These are phyloP conservation scores for Pythium vanterpoolii DNA, from an alignment of 352 stramenopile genomes.

Conservation along the genomic window DNA sequence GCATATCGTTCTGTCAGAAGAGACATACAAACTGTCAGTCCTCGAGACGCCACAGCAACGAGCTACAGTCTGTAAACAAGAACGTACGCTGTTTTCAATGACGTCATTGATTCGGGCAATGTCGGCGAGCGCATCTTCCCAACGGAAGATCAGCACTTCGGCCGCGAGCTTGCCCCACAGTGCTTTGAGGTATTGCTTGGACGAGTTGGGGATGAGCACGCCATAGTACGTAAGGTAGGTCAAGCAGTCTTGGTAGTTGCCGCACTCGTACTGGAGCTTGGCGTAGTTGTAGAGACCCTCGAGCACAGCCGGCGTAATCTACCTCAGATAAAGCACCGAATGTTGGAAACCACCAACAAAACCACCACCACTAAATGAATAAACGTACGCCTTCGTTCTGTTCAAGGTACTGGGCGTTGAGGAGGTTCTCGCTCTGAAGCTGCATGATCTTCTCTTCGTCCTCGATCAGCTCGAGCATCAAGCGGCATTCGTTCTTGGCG, in stretches of 20 bases:
- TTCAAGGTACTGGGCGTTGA: conserved; percentile 78
- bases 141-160: conserved; percentile 96
- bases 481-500: conserved; percentile 69
- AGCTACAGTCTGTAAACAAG: neutral
- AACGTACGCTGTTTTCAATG: conserved; percentile 90
- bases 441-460: conserved; percentile 87
- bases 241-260: conserved; percentile 93
- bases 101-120: conserved; percentile 93
- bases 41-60: no score
- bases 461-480: conserved; percentile 80
- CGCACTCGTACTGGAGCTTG: conserved; percentile 97
- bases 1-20: conserved; percentile 52
- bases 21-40: conserved; percentile 2
- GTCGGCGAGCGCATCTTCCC: conserved; percentile 93
- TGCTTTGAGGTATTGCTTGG: conserved; percentile 85
- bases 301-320: conserved; percentile 88
- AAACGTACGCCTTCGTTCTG: conserved; percentile 72
- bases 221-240: conserved; percentile 90
- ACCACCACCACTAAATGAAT: neutral
- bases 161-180: conserved; percentile 96
- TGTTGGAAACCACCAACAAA: neutral
- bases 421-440: conserved; percentile 76
- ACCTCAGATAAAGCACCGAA: neutral
- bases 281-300: conserved; percentile 93
- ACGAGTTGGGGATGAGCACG: conserved; percentile 83